Percentiles rank a stretch among this genome's conserved stretches.
phyloP scores from a whole-genome alignment of 1,284 basidiomycete species.

The Malassezia obtusa region DNA sequence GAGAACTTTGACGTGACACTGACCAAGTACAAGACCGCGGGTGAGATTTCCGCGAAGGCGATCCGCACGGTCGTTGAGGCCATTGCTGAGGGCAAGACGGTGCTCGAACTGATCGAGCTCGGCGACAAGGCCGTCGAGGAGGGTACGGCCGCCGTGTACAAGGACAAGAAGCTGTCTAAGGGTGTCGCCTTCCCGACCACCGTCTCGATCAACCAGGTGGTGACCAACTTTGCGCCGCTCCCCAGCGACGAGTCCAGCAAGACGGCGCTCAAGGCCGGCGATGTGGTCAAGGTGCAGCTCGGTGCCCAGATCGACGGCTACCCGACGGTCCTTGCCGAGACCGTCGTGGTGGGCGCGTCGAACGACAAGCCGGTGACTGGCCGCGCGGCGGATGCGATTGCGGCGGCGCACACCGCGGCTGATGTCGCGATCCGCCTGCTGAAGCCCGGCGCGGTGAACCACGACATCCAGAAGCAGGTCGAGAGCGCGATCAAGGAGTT shows the following conservation, averaged over 20 bases:
- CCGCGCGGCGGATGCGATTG: conserved; percentile 74
- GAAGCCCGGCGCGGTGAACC: conserved; percentile 73
- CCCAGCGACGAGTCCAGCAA: conserved; percentile 54
- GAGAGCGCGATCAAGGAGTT: conserved; percentile 56
- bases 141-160: conserved; percentile 74
- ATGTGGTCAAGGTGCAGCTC: conserved; percentile 89
- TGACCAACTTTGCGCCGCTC: conserved; percentile 56
- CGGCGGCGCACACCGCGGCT: conserved; percentile 83
- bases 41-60: conserved; percentile 75
- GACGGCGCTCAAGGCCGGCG: conserved; percentile 63
- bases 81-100: conserved; percentile 58
- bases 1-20: conserved; percentile 40
- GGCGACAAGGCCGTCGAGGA: conserved; percentile 86
- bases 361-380: conserved; percentile 72
- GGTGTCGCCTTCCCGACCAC: conserved; percentile 85
- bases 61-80: conserved; percentile 59
- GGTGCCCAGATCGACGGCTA: conserved; percentile 93
- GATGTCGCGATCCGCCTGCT: conserved; percentile 61
- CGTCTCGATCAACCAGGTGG: conserved; percentile 71
- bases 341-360: conserved; percentile 55
- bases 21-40: conserved; percentile 62
- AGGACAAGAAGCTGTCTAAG: conserved; percentile 66
- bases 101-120: conserved; percentile 79
- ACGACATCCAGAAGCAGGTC: conserved; percentile 81
- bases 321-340: conserved; percentile 80